Conservation (phyloP, 768 basidiomycete genomes). For the Macrolepiota dolichaula region DNA sequence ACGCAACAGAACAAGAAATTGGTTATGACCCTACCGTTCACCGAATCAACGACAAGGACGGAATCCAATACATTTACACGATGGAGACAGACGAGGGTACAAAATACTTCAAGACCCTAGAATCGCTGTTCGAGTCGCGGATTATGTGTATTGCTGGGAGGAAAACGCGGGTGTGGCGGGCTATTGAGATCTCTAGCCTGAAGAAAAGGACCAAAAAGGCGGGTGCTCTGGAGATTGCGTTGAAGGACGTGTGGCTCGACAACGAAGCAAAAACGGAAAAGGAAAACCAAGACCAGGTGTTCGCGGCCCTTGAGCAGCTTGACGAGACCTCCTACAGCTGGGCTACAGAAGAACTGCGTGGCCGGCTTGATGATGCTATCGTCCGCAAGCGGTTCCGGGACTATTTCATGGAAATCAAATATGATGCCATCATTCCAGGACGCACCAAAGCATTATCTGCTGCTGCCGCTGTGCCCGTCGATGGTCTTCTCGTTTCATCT, state of each 20-base stretch:
- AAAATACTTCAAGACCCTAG: neutral
- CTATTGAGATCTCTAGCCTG: slow-evolving; percentile 1
- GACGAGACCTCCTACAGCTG: neutral
- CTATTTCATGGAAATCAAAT: slow-evolving; percentile 5
- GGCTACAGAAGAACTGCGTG: neutral
- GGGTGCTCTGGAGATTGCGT: slow-evolving; percentile 1
- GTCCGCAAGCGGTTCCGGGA: neutral
- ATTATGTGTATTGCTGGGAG: slow-evolving; percentile 7
- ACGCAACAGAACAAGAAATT: neutral
- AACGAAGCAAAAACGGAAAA: slow-evolving; percentile 6
- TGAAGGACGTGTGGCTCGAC: slow-evolving; percentile 21
- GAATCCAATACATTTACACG: neutral
- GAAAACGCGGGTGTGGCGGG: slow-evolving; percentile 15
- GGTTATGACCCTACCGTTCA: slow-evolving; percentile 2
- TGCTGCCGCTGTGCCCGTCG: too few relatives aligned
- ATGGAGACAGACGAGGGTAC: neutral
- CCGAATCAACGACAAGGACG: neutral
- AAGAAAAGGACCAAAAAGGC: neutral
- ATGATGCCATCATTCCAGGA: neutral
- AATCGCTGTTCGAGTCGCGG: neutral
- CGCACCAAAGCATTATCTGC: neutral
- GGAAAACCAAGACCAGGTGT: slow-evolving; percentile 16
- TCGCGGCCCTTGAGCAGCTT: slow-evolving; percentile 3
- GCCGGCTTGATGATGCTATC: neutral
- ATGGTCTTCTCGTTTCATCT: too few relatives aligned